Percentiles rank a stretch among this genome's conserved stretches.
Conservation (phyloP, 306 rosid species). For the Prunus mira region DNA sequence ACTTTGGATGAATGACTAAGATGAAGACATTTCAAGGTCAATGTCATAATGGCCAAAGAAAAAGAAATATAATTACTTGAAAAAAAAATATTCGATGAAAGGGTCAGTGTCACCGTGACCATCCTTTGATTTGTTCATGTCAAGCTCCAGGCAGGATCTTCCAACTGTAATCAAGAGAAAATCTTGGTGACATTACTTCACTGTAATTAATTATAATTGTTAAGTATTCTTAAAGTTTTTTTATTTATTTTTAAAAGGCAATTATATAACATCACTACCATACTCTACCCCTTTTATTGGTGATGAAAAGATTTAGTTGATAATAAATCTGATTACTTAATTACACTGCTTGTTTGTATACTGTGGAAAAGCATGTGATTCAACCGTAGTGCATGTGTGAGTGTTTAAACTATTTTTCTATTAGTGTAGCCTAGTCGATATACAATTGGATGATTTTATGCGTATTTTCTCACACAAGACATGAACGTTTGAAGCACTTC, state of each 20-base stretch:
- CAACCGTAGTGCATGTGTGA: neutral
- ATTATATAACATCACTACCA: constrained; percentile 14
- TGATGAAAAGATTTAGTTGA: neutral
- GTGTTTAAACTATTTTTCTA: no score
- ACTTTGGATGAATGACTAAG: constrained; percentile 4
- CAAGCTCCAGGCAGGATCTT: constrained; percentile 34
- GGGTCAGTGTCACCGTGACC: constrained; percentile 18
- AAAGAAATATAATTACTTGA: neutral
- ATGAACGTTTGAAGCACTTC: no score
- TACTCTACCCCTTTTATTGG: neutral
- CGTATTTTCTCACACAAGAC: no score
- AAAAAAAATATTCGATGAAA: neutral
- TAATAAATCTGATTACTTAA: neutral
- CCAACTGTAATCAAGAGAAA: constrained; percentile 17
- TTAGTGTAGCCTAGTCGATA: no score
- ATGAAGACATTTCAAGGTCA: constrained; percentile 18
- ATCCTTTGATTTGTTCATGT: constrained; percentile 20
- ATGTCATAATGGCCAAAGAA: constrained; percentile 8
- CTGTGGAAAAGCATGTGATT: neutral
- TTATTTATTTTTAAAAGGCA: no score
- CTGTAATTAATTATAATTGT: neutral
- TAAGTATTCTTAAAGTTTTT: neutral
- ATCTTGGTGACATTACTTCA: constrained; percentile 32
- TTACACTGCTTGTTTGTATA: neutral
- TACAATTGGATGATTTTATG: neutral